These are phyloP conservation scores for Psilocybe mexicana DNA, from an alignment of 1,284 basidiomycete species.

Conservation along the genomic window DNA sequence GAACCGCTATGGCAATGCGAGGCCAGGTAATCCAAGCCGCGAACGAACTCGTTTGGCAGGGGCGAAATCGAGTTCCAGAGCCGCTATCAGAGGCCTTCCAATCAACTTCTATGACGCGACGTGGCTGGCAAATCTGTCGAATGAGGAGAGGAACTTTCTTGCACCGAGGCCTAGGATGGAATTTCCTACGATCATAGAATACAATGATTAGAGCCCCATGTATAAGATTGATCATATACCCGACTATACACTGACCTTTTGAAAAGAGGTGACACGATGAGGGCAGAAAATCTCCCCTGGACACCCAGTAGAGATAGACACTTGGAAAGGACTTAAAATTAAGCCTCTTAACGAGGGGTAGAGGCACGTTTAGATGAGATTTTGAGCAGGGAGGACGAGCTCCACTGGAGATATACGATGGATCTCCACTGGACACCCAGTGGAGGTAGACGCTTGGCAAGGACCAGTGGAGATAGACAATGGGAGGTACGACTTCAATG, in stretches of 20 bases:
- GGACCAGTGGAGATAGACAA: no score
- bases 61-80: not conserved
- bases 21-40: not conserved
- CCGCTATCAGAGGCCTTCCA: not conserved
- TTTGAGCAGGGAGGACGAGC: no score
- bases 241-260: no score
- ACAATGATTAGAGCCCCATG: not conserved
- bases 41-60: not conserved
- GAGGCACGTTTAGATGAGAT: no score
- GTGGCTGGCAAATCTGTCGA: not conserved
- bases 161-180: not conserved
- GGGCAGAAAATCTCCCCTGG: not conserved
- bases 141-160: not conserved
- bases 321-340: no score
- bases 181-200: not conserved
- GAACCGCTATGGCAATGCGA: constrained; percentile 1
- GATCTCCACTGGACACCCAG: not conserved
- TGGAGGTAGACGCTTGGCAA: no score
- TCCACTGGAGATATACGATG: no score
- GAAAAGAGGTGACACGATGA: no score
- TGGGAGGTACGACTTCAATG: no score
- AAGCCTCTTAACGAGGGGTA: no score
- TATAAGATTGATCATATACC: not conserved
- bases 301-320: no score
- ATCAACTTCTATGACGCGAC: constrained; percentile 6